Evolutionary conservation across 306 rosid species (phyloP).

Genomic region (Inga leiocalycina): DNA sequence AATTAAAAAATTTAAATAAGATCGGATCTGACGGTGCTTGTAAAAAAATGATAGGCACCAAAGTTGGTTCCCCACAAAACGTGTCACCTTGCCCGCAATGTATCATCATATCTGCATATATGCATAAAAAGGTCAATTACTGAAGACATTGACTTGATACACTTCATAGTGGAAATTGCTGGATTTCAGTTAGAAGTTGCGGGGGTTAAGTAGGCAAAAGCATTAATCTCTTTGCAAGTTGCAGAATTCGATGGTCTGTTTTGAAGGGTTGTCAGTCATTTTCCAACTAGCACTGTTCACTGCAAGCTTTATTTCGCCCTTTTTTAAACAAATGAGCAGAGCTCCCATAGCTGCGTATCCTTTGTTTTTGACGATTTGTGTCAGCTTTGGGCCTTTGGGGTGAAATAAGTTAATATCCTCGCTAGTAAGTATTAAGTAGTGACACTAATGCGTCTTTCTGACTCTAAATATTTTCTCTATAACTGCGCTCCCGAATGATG

Average conservation of each 20-base stretch:
- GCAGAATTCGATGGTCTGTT: neutral
- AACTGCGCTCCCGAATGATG: neutral
- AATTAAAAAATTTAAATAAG: no score
- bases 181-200: no score
- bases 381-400: neutral
- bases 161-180: no score
- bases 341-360: neutral
- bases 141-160: neutral
- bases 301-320: neutral
- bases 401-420: neutral
- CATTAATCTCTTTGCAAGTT: neutral
- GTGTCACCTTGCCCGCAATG: no score
- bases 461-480: neutral
- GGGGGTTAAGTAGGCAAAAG: no score
- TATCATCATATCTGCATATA: no score
- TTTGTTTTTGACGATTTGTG: neutral
- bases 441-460: no score
- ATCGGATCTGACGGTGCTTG: no score
- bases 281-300: neutral
- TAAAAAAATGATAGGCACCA: no score
- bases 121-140: neutral
- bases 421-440: no score
- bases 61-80: no score
- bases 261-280: neutral
- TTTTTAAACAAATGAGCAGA: no score